These are phyloP conservation scores for Ambrosia trifida DNA, from an alignment of 129 eudicot genomes.

Conservation along the genomic window DNA sequence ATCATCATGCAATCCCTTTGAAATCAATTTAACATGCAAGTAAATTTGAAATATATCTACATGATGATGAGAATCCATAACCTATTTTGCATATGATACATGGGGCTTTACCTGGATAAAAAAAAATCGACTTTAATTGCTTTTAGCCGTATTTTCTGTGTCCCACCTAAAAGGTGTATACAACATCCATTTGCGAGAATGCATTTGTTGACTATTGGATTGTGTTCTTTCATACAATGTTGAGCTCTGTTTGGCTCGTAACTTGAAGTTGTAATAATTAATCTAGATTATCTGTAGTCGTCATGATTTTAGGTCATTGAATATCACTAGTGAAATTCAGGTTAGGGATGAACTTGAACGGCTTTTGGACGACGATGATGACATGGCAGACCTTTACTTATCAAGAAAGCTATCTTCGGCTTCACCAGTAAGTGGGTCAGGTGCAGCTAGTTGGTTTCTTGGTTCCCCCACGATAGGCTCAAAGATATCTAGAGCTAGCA, in stretches of 20 bases:
- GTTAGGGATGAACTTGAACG: slow-evolving; percentile 98
- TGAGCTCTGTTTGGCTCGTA: no score
- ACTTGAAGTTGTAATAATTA: not conserved
- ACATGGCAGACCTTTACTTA: slow-evolving; percentile 93
- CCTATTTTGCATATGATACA: no score
- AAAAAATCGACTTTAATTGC: no score
- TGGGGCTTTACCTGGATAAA: no score
- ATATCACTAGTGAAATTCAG: slow-evolving; percentile 34
- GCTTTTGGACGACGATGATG: slow-evolving; percentile 93
- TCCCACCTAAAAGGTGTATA: no score
- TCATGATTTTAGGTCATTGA: slow-evolving; percentile 13
- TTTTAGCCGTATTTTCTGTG: no score
- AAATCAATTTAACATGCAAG: not conserved
- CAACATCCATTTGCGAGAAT: no score
- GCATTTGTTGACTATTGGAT: no score
- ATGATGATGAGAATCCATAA: no score
- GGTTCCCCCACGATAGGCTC: slow-evolving; percentile 85
- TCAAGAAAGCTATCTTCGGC: slow-evolving; percentile 74
- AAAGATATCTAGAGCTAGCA: slow-evolving; percentile 82
- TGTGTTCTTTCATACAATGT: no score
- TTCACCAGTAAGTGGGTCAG: slow-evolving; percentile 81
- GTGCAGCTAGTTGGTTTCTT: slow-evolving; percentile 72
- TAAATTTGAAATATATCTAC: no score
- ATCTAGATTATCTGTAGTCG: not conserved
- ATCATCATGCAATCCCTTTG: not conserved